A percentile compares a stretch with the other conserved stretches of the same genome.
These are phyloP conservation scores for Penicillium sp. DNA, from an alignment of 2,329 filamentous ascomycete genomes.

Conservation along the genomic window DNA sequence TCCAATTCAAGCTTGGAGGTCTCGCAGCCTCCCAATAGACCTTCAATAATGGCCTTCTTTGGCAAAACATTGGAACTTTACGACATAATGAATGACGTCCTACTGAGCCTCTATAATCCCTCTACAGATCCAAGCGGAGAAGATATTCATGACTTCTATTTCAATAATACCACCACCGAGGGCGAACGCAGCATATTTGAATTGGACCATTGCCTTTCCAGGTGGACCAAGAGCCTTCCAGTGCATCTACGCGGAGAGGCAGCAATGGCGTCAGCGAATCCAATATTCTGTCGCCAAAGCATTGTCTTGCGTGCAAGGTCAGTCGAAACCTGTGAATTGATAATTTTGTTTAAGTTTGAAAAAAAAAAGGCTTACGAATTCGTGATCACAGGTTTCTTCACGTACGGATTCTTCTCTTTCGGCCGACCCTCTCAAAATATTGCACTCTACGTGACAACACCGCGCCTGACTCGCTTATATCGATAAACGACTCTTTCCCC, in stretches of 20 bases:
- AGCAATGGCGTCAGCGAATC: constrained; percentile 9
- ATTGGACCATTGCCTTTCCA: constrained; percentile 33
- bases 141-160: constrained; percentile 31
- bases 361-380: background rate
- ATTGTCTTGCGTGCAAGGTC: constrained; percentile 36
- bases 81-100: constrained; percentile 38
- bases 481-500: constrained; percentile 30
- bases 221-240: constrained; percentile 33
- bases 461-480: constrained; percentile 18
- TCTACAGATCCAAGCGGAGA: constrained; percentile 25
- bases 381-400: constrained; percentile 30
- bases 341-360: background rate
- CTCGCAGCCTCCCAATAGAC: constrained; percentile 22
- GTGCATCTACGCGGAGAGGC: constrained; percentile 24
- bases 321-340: background rate
- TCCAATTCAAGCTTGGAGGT: constrained; percentile 13
- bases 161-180: constrained; percentile 23
- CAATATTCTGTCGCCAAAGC: constrained; percentile 33
- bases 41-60: constrained; percentile 36
- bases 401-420: constrained; percentile 35
- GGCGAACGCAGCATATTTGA: constrained; percentile 35
- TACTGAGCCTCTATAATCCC: constrained; percentile 33
- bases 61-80: constrained; percentile 36
- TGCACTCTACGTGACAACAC: constrained; percentile 30
- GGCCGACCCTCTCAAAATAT: constrained; percentile 34